phyloP scores from a whole-genome alignment of 805 yeast species.

The Sporopachydermia lactativora region DNA sequence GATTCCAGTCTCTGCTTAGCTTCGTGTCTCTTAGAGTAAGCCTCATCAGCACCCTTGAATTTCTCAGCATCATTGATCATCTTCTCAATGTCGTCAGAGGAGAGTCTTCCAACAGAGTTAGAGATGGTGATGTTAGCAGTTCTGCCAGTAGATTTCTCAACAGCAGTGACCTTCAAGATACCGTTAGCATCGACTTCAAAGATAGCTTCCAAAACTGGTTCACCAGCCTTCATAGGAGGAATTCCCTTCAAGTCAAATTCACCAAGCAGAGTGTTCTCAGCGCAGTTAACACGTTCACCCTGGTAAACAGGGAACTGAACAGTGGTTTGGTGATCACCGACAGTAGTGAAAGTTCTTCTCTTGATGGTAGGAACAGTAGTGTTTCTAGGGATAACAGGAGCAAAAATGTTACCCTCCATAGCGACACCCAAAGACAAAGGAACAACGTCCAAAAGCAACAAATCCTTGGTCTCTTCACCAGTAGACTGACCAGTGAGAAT shows the following conservation, averaged over 20 bases:
- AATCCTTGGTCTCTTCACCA: constrained; percentile 87
- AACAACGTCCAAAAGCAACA: constrained; percentile 90
- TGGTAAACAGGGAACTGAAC: constrained; percentile 98
- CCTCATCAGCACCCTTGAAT: constrained; percentile 98
- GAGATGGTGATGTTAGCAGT: constrained; percentile 97
- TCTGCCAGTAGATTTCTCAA: constrained; percentile 97
- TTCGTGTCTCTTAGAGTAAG: constrained; percentile 98
- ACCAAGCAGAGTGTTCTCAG: constrained; percentile 95
- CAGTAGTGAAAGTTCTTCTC: constrained; percentile 98
- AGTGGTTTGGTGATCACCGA: constrained; percentile 96
- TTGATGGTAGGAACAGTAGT: constrained; percentile 98
- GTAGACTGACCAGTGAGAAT: constrained; percentile 88
- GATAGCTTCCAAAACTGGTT: constrained; percentile 97
- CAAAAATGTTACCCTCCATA: constrained; percentile 98
- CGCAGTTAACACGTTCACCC: constrained; percentile 99
- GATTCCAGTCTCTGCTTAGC: constrained; percentile 98
- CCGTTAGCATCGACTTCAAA: constrained; percentile 99
- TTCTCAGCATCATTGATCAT: constrained; percentile 98
- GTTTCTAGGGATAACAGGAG: constrained; percentile 98
- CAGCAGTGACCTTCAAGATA: constrained; percentile 97
- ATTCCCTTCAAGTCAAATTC: constrained; percentile 96
- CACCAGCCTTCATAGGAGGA: constrained; percentile 98
- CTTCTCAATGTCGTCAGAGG: constrained; percentile 93
- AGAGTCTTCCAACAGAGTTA: constrained; percentile 97
- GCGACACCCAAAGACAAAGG: constrained; percentile 99